Percentiles rank a stretch among this genome's conserved stretches.
Evolutionary conservation across 345 rosid species (phyloP).

Genomic region (Cardiospermum halicacabum): DNA sequence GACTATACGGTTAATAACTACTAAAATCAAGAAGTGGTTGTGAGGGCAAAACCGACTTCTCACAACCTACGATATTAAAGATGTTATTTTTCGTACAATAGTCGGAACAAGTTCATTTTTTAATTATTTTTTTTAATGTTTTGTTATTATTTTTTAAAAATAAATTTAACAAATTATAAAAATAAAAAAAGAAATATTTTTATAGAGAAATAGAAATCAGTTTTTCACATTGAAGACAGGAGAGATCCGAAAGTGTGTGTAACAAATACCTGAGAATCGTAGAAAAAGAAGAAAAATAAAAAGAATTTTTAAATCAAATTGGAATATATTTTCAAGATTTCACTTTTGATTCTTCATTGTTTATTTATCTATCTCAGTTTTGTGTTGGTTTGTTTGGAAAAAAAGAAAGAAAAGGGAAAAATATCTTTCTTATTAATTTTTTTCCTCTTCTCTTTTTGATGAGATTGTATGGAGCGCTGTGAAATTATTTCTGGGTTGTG

Average conservation of each 20-base stretch:
- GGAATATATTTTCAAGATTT: constrained; percentile 45
- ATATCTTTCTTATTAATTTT: background rate
- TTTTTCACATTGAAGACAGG: constrained; percentile 24
- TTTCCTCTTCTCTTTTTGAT: constrained; percentile 16
- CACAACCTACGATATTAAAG: background rate
- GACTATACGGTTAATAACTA: constrained; percentile 18
- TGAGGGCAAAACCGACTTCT: constrained; percentile 33
- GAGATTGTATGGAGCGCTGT: constrained; percentile 11
- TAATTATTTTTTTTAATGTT: too few relatives aligned
- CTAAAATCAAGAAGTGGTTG: constrained; percentile 6
- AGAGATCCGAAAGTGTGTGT: constrained; percentile 44
- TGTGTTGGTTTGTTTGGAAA: background rate
- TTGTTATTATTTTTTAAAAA: background rate
- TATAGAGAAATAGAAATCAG: constrained; percentile 7
- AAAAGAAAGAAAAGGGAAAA: background rate
- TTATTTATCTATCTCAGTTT: constrained; percentile 1
- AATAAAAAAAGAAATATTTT: background rate
- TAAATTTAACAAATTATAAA: too few relatives aligned
- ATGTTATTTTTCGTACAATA: background rate
- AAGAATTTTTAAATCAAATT: constrained; percentile 28
- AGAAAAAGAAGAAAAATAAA: constrained; percentile 22
- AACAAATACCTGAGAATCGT: constrained; percentile 29
- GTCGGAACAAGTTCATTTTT: background rate
- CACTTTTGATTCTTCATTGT: constrained; percentile 30
- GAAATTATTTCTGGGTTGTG: constrained; percentile 14